phyloP scores from a whole-genome alignment of 306 rosid species.

The Prunus armeniaca region DNA sequence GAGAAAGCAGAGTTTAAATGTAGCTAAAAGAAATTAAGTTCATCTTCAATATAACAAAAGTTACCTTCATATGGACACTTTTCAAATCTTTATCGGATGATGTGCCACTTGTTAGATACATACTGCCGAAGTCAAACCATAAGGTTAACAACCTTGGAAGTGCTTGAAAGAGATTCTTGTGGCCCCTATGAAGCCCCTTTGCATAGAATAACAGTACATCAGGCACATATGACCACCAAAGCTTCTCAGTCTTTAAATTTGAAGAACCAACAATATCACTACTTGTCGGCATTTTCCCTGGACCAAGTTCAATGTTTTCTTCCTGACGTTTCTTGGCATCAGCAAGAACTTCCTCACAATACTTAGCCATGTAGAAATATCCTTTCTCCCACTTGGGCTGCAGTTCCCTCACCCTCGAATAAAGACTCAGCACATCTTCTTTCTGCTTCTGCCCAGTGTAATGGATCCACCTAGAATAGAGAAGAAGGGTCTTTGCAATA shows the following conservation, averaged over 20 bases:
- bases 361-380: slow-evolving; percentile 84
- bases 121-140: slow-evolving; percentile 96
- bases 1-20: slow-evolving; percentile 16
- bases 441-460: slow-evolving; percentile 99
- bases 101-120: slow-evolving; percentile 62
- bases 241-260: slow-evolving; percentile 60
- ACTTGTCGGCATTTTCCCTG: slow-evolving; percentile 48
- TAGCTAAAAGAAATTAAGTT: slow-evolving; percentile 23
- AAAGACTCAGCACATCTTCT: slow-evolving; percentile 82
- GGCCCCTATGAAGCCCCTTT: slow-evolving; percentile 91
- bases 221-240: slow-evolving; percentile 85
- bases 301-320: slow-evolving; percentile 57
- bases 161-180: slow-evolving; percentile 95
- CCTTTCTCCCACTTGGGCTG: slow-evolving; percentile 99
- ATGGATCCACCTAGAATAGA: slow-evolving; percentile 93
- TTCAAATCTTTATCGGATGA: slow-evolving; percentile 59
- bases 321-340: slow-evolving; percentile 98
- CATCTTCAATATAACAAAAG: slow-evolving; percentile 3
- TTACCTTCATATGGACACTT: slow-evolving; percentile 60
- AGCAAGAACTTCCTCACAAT: slow-evolving; percentile 86
- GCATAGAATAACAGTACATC: slow-evolving; percentile 92
- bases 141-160: slow-evolving; percentile 94
- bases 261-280: slow-evolving; percentile 55
- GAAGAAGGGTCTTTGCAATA: slow-evolving; percentile 87
- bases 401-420: slow-evolving; percentile 84